Conservation (phyloP, 257 asterid genomes). For the Verbena officinalis region DNA sequence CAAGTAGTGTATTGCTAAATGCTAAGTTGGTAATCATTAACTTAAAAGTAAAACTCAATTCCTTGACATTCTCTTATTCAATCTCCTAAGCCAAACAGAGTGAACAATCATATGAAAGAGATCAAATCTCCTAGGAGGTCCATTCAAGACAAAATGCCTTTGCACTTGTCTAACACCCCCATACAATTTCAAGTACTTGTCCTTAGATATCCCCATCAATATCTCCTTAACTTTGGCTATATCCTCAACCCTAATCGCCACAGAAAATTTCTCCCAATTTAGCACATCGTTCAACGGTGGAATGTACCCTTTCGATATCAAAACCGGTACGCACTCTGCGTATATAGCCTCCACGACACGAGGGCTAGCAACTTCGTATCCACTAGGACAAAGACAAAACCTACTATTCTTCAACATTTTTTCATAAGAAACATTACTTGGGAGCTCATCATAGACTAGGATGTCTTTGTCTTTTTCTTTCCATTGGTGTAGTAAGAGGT, state of each 20-base stretch:
- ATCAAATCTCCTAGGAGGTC: slow-evolving; percentile 43
- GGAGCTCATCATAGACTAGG: slow-evolving; percentile 32
- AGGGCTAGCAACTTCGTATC: slow-evolving; percentile 54
- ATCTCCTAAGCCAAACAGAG: slow-evolving; percentile 52
- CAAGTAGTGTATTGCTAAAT: too few relatives aligned
- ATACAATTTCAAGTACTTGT: slow-evolving; percentile 29
- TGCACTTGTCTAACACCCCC: slow-evolving; percentile 41
- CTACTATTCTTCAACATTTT: slow-evolving; percentile 39
- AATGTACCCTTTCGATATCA: slow-evolving; percentile 39
- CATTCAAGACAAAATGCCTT: slow-evolving; percentile 47
- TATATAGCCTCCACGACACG: slow-evolving; percentile 47
- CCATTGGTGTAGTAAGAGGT: slow-evolving; percentile 47
- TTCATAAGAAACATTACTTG: slow-evolving; percentile 26
- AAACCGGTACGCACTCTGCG: slow-evolving; percentile 44
- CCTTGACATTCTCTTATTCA: slow-evolving; percentile 28
- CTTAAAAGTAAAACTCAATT: not conserved
- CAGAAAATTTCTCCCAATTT: slow-evolving; percentile 42
- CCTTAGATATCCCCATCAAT: slow-evolving; percentile 29
- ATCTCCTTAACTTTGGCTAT: slow-evolving; percentile 36
- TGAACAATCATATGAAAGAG: slow-evolving; percentile 57
- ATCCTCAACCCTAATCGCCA: slow-evolving; percentile 30
- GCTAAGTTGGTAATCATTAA: too few relatives aligned
- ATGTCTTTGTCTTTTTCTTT: slow-evolving; percentile 42
- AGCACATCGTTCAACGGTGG: slow-evolving; percentile 48
- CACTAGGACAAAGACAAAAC: slow-evolving; percentile 52